A percentile compares a stretch with the other conserved stretches of the same genome.
These are phyloP conservation scores for Hemileccinum rubropunctum DNA, from an alignment of 768 basidiomycete genomes.

Conservation along the genomic window DNA sequence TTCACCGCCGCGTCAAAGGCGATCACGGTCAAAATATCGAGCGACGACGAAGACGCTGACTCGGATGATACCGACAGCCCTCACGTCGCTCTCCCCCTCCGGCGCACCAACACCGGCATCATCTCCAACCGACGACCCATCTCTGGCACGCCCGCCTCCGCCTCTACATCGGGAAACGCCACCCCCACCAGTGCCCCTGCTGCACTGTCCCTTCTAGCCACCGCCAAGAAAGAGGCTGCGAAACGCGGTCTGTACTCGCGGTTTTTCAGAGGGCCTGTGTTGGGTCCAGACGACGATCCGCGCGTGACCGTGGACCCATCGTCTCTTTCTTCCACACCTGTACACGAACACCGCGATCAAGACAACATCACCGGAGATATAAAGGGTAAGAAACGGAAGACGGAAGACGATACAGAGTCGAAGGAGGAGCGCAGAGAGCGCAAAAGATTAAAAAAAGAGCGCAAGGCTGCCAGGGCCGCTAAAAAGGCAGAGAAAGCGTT, in stretches of 20 bases:
- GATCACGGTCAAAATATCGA: conserved; percentile 67
- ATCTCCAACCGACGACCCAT: conserved; percentile 67
- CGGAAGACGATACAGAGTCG: conserved; percentile 7
- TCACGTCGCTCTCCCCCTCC: conserved; percentile 26
- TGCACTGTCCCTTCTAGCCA: conserved; percentile 48
- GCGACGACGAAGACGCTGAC: conserved; percentile 48
- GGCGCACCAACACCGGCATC: conserved; percentile 72
- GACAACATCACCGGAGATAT: neutral
- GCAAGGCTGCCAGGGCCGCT: conserved; percentile 14
- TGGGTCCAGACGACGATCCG: conserved; percentile 44
- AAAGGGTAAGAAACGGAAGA: conserved; percentile 11
- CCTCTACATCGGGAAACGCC: conserved; percentile 39
- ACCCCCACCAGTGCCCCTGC: conserved; percentile 36
- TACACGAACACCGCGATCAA: neutral
- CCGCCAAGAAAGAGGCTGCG: conserved; percentile 78
- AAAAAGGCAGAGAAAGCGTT: conserved; percentile 8
- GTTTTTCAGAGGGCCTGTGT: conserved; percentile 76
- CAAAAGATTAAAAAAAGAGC: conserved; percentile 25
- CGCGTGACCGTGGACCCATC: neutral
- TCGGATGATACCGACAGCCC: neutral
- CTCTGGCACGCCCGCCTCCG: conserved; percentile 42
- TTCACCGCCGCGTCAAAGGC: conserved; percentile 81
- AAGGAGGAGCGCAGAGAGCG: conserved; percentile 20
- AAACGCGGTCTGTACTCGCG: conserved; percentile 69
- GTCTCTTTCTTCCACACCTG: neutral